Evolutionary conservation across 495 filamentous ascomycete genomes (phyloP).

Genomic region (Podospora appendiculata): DNA sequence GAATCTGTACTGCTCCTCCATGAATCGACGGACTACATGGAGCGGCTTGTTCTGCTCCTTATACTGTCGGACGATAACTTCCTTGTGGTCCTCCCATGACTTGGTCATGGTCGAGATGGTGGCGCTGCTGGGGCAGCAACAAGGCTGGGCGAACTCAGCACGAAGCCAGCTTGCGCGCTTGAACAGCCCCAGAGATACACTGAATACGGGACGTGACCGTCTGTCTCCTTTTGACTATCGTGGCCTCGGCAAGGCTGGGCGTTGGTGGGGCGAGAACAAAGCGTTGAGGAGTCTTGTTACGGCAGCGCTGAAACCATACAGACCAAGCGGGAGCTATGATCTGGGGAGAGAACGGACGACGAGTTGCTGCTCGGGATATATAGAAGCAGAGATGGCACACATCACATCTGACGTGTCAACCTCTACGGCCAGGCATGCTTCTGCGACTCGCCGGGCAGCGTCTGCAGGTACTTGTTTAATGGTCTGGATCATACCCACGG

Average conservation of each 20-base stretch:
- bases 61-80: conserved; percentile 30
- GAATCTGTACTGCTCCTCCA: conserved; percentile 35
- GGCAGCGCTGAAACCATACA: neutral
- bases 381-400: neutral
- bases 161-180: neutral
- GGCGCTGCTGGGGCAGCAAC: neutral
- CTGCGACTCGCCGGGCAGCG: neutral
- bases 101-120: conserved; percentile 33
- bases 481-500: neutral
- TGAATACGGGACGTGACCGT: too few species aligned
- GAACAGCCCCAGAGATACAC: neutral
- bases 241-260: neutral
- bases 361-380: neutral
- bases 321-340: neutral
- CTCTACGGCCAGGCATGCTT: neutral
- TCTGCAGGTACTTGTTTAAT: neutral
- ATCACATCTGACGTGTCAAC: neutral
- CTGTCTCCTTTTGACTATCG: too few species aligned
- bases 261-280: neutral
- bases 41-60: conserved; percentile 33
- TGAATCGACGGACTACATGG: conserved; percentile 30
- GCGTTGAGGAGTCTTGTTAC: neutral
- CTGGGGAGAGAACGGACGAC: neutral
- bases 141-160: neutral
- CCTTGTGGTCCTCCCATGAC: conserved; percentile 30